These are phyloP conservation scores for Phaeophleospora eucalypticola DNA, from an alignment of 2,329 filamentous ascomycete genomes.

Conservation along the genomic window DNA sequence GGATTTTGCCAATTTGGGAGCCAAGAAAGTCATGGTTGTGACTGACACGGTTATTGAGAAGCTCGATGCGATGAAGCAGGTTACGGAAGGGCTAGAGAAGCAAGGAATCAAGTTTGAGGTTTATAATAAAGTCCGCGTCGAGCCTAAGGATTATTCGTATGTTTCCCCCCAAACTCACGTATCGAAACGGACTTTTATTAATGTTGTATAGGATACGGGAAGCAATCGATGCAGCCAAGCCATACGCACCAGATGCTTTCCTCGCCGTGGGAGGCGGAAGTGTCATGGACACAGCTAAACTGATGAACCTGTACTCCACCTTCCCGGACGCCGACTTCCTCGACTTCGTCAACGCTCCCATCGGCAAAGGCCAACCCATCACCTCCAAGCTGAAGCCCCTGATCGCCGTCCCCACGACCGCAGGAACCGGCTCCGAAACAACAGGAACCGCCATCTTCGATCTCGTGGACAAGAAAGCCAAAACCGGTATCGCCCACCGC, in stretches of 20 bases:
- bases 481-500: conserved; percentile 92
- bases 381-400: conserved; percentile 67
- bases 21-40: conserved; percentile 83
- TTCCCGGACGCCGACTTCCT: conserved; percentile 92
- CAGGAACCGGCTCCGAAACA: conserved; percentile 86
- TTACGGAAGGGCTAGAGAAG: conserved; percentile 69
- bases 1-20: conserved; percentile 90
- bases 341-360: conserved; percentile 94
- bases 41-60: conserved; percentile 80
- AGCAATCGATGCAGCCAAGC: conserved; percentile 81
- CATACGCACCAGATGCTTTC: conserved; percentile 79
- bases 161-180: conserved; percentile 29
- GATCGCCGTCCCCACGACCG: conserved; percentile 79
- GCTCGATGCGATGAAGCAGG: conserved; percentile 85
- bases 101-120: conserved; percentile 79
- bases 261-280: conserved; percentile 88
- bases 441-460: conserved; percentile 99
- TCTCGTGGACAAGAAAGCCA: conserved; percentile 80
- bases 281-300: conserved; percentile 95
- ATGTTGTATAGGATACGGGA: conserved; percentile 64
- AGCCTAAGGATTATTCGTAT: conserved; percentile 91
- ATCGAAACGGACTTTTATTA: neutral
- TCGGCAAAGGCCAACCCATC: conserved; percentile 78
- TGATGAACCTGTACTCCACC: conserved; percentile 94
- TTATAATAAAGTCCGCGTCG: conserved; percentile 74